Percentiles rank a stretch among this genome's conserved stretches.
phyloP scores from a whole-genome alignment of 345 rosid genomes.

The Populus alba region DNA sequence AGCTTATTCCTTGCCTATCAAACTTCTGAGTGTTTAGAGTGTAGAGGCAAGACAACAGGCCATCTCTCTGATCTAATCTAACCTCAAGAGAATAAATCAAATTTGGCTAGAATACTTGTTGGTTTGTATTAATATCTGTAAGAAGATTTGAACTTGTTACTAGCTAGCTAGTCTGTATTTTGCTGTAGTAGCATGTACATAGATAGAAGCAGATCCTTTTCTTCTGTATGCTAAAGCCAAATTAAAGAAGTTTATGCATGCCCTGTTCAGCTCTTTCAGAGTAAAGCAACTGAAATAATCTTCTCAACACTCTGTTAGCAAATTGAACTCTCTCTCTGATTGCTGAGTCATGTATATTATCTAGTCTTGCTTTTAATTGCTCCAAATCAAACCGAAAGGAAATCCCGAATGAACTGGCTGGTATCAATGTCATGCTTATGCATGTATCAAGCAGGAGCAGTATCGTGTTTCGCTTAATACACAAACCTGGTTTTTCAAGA shows the following conservation, averaged over 20 bases:
- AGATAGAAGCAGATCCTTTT: neutral
- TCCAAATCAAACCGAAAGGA: neutral
- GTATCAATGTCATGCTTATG: too few relatives aligned
- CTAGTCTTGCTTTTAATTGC: neutral
- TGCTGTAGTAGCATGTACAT: neutral
- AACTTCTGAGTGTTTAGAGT: neutral
- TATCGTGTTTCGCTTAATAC: too few relatives aligned
- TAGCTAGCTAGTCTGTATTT: neutral
- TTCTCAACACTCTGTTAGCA: neutral
- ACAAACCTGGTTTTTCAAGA: too few relatives aligned
- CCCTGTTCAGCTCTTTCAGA: neutral
- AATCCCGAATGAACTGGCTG: too few relatives aligned
- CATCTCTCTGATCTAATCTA: neutral
- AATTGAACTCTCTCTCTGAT: neutral
- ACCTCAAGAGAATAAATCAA: neutral
- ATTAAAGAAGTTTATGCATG: neutral
- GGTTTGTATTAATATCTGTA: neutral
- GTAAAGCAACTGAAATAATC: neutral
- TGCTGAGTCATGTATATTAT: neutral
- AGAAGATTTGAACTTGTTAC: neutral
- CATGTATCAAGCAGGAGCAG: too few relatives aligned
- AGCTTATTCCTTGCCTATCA: neutral
- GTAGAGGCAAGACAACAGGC: neutral
- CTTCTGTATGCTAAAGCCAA: neutral
- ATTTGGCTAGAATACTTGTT: neutral